Percentiles rank a stretch among this genome's conserved stretches.
These are phyloP conservation scores for Candida sp. DNA, from an alignment of 1,139 yeast species.

Conservation along the genomic window DNA sequence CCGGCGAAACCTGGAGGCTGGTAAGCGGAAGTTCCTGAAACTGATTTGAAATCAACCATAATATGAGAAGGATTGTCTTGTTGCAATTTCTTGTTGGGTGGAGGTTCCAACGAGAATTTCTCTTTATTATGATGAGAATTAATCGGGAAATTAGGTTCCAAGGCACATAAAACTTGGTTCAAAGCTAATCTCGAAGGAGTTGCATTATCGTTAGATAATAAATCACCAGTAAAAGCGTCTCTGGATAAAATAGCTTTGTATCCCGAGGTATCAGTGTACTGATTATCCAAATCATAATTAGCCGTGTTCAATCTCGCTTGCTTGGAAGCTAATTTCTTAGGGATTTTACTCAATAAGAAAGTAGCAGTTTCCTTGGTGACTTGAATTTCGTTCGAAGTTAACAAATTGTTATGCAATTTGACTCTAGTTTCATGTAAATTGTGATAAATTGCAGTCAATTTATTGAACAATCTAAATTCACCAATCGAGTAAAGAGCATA, in stretches of 20 bases:
- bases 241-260: conserved; percentile 70
- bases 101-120: conserved; percentile 40
- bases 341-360: conserved; percentile 57
- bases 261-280: conserved; percentile 65
- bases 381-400: conserved; percentile 57
- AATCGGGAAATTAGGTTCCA: conserved; percentile 71
- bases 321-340: conserved; percentile 60
- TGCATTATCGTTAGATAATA: conserved; percentile 41
- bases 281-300: conserved; percentile 40
- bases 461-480: conserved; percentile 58
- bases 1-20: conserved; percentile 71
- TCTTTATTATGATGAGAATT: conserved; percentile 32
- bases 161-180: conserved; percentile 67
- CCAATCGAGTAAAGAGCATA: conserved; percentile 71
- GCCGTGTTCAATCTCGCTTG: conserved; percentile 37
- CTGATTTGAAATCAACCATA: conserved; percentile 75
- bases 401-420: conserved; percentile 51
- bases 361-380: conserved; percentile 59
- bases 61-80: conserved; percentile 70
- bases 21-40: conserved; percentile 56
- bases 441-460: conserved; percentile 49
- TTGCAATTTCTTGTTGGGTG: conserved; percentile 42
- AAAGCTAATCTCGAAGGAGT: conserved; percentile 62
- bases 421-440: conserved; percentile 65
- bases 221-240: conserved; percentile 59